These are phyloP conservation scores for Aaosphaeria pasadenensis DNA, from an alignment of 2,329 filamentous ascomycete genomes.

Conservation along the genomic window DNA sequence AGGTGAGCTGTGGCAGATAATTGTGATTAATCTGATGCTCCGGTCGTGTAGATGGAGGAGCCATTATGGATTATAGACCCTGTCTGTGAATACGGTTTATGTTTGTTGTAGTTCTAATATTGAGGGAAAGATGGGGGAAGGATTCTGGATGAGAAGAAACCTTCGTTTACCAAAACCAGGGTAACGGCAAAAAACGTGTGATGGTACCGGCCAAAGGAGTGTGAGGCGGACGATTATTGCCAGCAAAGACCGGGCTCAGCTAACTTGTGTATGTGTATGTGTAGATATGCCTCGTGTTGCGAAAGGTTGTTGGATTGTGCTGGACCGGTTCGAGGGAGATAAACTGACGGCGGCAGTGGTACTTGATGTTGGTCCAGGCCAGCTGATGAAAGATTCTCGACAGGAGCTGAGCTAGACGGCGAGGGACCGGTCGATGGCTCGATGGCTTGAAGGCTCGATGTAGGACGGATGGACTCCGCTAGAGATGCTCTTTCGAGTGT, in stretches of 20 bases:
- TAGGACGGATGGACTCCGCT: too few species aligned
- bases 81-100: constrained; percentile 19
- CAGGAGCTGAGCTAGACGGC: too few species aligned
- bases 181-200: constrained; percentile 28
- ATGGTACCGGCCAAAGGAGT: constrained; percentile 43
- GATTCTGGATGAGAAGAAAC: constrained; percentile 11
- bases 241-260: constrained; percentile 28
- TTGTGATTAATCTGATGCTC: constrained; percentile 81
- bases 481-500: too few species aligned
- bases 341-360: too few species aligned
- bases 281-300: too few species aligned
- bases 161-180: constrained; percentile 38
- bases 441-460: too few species aligned
- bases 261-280: constrained; percentile 4
- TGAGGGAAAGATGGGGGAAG: constrained; percentile 19
- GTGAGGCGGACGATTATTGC: constrained; percentile 33
- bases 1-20: constrained; percentile 68
- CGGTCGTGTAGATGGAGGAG: constrained; percentile 73
- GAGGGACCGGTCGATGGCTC: too few species aligned
- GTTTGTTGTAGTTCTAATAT: constrained; percentile 12
- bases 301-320: too few species aligned
- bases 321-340: too few species aligned
- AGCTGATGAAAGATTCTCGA: neutral
- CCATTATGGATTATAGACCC: constrained; percentile 82
- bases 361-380: neutral